Evolutionary conservation across 352 stramenopile species (phyloP).

Genomic region (Peronospora belbahrii): DNA sequence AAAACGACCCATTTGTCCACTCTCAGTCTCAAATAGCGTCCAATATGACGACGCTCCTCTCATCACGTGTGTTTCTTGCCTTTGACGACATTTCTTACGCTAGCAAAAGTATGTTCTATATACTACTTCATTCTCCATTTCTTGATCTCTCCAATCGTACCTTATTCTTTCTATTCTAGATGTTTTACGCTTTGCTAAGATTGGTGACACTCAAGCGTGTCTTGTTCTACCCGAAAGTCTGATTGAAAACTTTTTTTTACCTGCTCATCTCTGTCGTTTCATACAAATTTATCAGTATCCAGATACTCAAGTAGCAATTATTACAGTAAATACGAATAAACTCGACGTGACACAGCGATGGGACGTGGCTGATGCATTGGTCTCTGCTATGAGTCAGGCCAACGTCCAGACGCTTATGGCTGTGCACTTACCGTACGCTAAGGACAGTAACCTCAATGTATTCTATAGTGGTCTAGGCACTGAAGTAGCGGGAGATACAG

Average conservation of each 20-base stretch:
- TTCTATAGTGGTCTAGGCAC: constrained; percentile 31
- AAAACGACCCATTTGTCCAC: no score
- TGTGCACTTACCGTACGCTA: constrained; percentile 54
- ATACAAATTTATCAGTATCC: constrained; percentile 15
- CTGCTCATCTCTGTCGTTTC: constrained; percentile 7
- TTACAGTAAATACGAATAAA: constrained; percentile 29
- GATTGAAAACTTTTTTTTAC: constrained; percentile 5
- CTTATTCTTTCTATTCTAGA: constrained; percentile 14
- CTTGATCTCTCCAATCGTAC: neutral
- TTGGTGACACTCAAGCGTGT: constrained; percentile 7
- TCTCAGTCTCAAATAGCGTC: no score
- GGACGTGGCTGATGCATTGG: constrained; percentile 39
- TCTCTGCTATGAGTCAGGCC: constrained; percentile 26
- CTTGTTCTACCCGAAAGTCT: constrained; percentile 1
- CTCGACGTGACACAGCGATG: constrained; percentile 25
- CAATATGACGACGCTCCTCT: no score
- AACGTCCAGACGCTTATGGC: constrained; percentile 37
- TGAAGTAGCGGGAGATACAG: neutral
- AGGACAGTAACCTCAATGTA: constrained; percentile 32
- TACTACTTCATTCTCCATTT: neutral
- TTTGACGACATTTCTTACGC: constrained; percentile 67
- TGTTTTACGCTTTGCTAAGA: constrained; percentile 28
- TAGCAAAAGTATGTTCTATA: constrained; percentile 42
- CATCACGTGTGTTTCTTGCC: constrained; percentile 37
- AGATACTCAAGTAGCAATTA: constrained; percentile 17